These are phyloP conservation scores for Vickermania ingenoplastis DNA, from an alignment of 208 protist genomes.

Conservation along the genomic window DNA sequence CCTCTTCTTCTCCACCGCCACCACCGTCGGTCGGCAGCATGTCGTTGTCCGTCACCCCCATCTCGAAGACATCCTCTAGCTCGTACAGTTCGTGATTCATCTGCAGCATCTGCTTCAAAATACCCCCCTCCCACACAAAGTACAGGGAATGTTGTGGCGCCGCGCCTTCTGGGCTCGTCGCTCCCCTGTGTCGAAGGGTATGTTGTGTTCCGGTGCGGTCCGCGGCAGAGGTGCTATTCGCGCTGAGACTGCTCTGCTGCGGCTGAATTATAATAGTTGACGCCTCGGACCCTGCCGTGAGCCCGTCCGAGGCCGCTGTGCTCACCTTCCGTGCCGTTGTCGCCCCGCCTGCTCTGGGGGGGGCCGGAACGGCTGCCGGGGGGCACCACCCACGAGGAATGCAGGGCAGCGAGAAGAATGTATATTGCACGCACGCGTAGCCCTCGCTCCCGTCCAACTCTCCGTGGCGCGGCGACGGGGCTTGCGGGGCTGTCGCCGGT, in stretches of 20 bases:
- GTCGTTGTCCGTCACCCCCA: conserved; percentile 12
- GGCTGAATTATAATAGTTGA: not conserved
- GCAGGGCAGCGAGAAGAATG: not conserved
- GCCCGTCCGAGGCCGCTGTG: not conserved
- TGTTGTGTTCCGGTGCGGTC: not conserved
- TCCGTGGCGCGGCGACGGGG: not conserved
- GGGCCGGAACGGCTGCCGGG: not conserved
- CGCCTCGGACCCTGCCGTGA: too few species aligned
- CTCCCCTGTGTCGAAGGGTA: not conserved
- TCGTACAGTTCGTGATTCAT: conserved; percentile 64
- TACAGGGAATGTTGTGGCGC: not conserved
- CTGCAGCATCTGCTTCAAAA: conserved; percentile 58
- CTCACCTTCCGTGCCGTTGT: not conserved
- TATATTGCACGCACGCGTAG: not conserved
- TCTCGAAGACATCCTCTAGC: conserved; percentile 70
- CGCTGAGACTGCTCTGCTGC: not conserved
- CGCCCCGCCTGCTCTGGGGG: too few species aligned
- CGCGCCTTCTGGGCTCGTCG: not conserved
- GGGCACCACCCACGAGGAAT: not conserved
- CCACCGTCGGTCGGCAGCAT: conserved; percentile 12
- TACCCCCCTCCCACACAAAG: not conserved
- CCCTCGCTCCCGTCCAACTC: not conserved
- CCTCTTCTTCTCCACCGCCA: conserved; percentile 14
- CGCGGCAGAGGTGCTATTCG: not conserved
- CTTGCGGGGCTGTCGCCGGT: not conserved